Base-by-base conservation (phyloP, 371 early-diverging fungal genomes). In the Actinomortierella wolfii region DNA sequence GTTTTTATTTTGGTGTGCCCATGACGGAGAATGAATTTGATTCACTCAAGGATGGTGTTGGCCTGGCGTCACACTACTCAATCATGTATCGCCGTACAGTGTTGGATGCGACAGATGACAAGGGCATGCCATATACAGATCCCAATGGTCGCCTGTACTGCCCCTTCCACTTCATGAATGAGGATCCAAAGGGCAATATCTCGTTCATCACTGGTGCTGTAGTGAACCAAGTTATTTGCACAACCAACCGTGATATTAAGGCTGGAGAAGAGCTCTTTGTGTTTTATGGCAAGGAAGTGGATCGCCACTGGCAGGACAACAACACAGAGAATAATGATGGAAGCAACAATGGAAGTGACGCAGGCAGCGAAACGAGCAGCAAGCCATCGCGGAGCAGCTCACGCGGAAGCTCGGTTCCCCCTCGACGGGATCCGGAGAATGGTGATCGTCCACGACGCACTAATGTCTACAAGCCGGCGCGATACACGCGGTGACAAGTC, bases 1-100 rank as follows among this genome's bases (percentile, higher is more conserved):
- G 95, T 2, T 95, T 94, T 63, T 95, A 95, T 64, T 95, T 95
- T 76, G 95, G 95, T 6, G 93, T 94, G 4, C 95, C 95, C 6
- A 93, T 92, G 91, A 89, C 91, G 3, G 93, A 93, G 57, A 89
- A 92, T 62, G 94, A 94, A 59, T 95, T 92, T 67, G 94, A 94
- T 62, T 83, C 86, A 9, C 68, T 86, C 46, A 95, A 95, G 64
- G 94, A 94, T 57, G 79, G 81, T n/a, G 80, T 89, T 1, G 93
- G 93, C 0, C 61, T 84, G 15, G 84, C 95, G 0, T 89, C 89
- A 3, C 86, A 87, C 45, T 92, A 92, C 67, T 91, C 89, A 5
- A 90, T 93, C 59, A 87, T 91, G 86, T 94, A 93, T 64, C 84
- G 91, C 28, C 81, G 85, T 23, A 93, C 90, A 1, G 89, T 95